These are phyloP conservation scores for Toxoplasma gondii DNA, from an alignment of 169 alveolate species.

Conservation along the genomic window DNA sequence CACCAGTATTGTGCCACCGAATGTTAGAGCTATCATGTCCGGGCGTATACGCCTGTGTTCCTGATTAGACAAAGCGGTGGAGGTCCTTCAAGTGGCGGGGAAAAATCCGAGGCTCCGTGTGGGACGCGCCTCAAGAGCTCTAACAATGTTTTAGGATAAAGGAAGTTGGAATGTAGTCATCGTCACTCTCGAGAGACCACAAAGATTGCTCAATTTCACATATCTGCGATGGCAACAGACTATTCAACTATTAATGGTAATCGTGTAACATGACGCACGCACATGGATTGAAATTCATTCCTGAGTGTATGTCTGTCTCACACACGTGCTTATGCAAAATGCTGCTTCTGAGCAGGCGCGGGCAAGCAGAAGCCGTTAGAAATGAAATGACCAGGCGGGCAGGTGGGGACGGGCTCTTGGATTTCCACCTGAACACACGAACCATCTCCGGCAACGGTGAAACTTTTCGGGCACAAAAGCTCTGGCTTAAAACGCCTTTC, in stretches of 20 bases:
- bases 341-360: slow-evolving; percentile 12
- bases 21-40: too few species aligned
- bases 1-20: too few species aligned
- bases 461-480: slow-evolving; percentile 11
- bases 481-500: slow-evolving; percentile 25
- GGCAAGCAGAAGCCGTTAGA: slow-evolving; percentile 18
- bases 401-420: slow-evolving; percentile 20
- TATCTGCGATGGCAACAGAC: neutral
- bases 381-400: slow-evolving; percentile 32
- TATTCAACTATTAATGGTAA: neutral
- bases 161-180: neutral
- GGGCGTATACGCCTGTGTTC: too few species aligned
- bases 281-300: neutral
- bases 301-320: neutral
- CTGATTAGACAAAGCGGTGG: too few species aligned
- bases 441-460: slow-evolving; percentile 1
- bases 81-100: too few species aligned
- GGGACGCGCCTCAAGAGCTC: neutral
- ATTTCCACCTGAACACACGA: slow-evolving; percentile 22
- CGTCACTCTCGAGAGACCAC: neutral
- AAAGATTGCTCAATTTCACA: neutral
- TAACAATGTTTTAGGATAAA: neutral
- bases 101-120: too few species aligned
- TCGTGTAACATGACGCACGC: neutral
- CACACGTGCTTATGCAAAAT: neutral